Base-by-base conservation (phyloP, 306 rosid genomes). In the Quercus wislizeni region DNA sequence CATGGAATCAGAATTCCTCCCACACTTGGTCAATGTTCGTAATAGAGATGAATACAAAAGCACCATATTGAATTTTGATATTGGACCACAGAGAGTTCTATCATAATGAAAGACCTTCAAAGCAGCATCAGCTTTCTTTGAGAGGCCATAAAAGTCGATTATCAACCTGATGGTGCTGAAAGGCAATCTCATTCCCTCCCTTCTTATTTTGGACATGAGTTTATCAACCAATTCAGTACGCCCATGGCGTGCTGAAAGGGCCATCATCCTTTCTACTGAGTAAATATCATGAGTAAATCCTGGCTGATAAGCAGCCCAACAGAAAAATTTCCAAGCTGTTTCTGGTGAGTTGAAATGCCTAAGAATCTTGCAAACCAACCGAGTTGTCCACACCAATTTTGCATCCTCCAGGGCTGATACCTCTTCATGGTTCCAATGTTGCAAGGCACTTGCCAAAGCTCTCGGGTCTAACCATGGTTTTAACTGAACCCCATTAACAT, bases 401-500 rank as follows among this genome's bases (percentile, higher is more conserved):
- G 97, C 93, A 69, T 73, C 80, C 81, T 93, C 94, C 43, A 93
- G 74, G 17, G 90, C 92, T 7, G 89, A 80, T 56, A 88, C 91
- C 86, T 91, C 98, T 46, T 76, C 76, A 33, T 89, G 83, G 83
- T 75, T 86, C 98, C 98, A 93, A 14, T 79, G 83, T 75, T 84
- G 77, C 55, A 93, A 83, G 79, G 94, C 91, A 79, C 74, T 88
- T 4, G 90, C 91, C 89, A 93, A 81, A 76, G 90, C 89, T 83
- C 90, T 86, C 3, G 94, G 98, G 74, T 93, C 98, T 71, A 93
- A 55, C 97, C 97, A 93, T 0, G 89, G 94, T 74, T 93, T 93
- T 74, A 93, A 87, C 41, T 54, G 86, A 63, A 86, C 49, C 75
- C 67, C 76, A 73, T 75, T 78, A 74, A 31, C 38, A 62, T 63